Evolutionary conservation across 2,329 filamentous ascomycete genomes (phyloP).

Genomic region (Claviceps humidiphila): DNA sequence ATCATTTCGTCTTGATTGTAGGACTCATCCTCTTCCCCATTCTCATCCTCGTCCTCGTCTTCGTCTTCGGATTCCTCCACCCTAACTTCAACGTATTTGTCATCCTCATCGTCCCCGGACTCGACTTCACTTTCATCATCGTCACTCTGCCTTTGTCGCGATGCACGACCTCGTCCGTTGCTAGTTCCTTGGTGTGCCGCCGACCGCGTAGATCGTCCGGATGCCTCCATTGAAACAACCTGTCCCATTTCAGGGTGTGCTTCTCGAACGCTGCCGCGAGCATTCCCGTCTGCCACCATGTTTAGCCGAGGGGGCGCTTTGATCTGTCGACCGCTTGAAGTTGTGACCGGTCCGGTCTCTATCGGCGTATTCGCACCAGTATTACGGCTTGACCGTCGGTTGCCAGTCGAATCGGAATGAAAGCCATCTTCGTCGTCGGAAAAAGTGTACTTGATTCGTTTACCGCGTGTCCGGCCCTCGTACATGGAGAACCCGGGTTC

Average conservation of each 20-base stretch:
- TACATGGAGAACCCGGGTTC: slow-evolving; percentile 88
- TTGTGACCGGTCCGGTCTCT: slow-evolving; percentile 52
- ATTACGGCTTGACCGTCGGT: slow-evolving; percentile 59
- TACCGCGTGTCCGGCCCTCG: slow-evolving; percentile 89
- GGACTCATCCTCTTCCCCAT: slow-evolving; percentile 17
- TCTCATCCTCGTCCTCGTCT: not conserved
- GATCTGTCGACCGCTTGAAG: slow-evolving; percentile 79
- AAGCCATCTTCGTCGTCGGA: slow-evolving; percentile 75
- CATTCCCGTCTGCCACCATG: slow-evolving; percentile 41
- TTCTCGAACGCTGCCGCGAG: slow-evolving; percentile 31
- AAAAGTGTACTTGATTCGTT: slow-evolving; percentile 92
- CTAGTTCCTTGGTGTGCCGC: slow-evolving; percentile 37
- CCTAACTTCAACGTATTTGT: slow-evolving; percentile 50
- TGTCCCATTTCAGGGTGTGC: slow-evolving; percentile 28
- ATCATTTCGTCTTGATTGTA: slow-evolving; percentile 43
- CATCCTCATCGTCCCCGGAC: slow-evolving; percentile 61
- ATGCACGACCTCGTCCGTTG: slow-evolving; percentile 26
- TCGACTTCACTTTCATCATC: slow-evolving; percentile 62
- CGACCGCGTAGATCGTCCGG: slow-evolving; percentile 36
- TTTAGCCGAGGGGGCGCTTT: slow-evolving; percentile 54
- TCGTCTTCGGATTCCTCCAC: slow-evolving; percentile 48
- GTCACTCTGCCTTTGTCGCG: slow-evolving; percentile 38
- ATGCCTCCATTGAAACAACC: slow-evolving; percentile 27
- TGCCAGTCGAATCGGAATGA: slow-evolving; percentile 45
- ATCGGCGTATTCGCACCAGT: slow-evolving; percentile 61